phyloP scores from a whole-genome alignment of 2,329 filamentous ascomycete genomes.

The Fusarium sp. region DNA sequence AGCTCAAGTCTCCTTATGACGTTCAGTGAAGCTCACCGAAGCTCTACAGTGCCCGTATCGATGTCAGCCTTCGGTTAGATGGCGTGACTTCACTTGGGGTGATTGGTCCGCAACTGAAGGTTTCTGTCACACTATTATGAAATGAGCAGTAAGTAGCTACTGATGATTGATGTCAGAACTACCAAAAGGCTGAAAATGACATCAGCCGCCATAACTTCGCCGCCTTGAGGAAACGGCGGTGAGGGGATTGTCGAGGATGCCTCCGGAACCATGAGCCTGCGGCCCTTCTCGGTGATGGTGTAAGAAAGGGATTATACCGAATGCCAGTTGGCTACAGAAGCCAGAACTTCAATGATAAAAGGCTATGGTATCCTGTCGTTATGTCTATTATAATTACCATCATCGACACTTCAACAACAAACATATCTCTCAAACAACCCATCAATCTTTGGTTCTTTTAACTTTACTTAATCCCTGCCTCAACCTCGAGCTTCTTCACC shows the following conservation, averaged over 20 bases:
- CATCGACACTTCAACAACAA: background rate
- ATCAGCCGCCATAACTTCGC: background rate
- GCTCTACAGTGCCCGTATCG: background rate
- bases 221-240: background rate
- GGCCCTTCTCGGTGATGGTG: background rate
- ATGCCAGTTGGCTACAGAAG: background rate
- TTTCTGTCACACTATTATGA: background rate
- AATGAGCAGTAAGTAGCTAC: background rate
- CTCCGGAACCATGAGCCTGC: no score
- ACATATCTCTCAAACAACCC: background rate
- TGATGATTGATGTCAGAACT: background rate
- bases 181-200: background rate
- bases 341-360: background rate
- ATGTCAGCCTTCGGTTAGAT: background rate
- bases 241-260: background rate
- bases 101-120: background rate
- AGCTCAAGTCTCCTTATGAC: background rate
- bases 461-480: background rate
- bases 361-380: background rate
- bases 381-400: background rate
- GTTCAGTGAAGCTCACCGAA: background rate
- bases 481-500: no score
- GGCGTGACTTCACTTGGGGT: background rate
- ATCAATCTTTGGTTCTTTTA: background rate
- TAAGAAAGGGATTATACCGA: background rate